Conservation (phyloP, 768 basidiomycete species). For the Exidia glandulosa region DNA sequence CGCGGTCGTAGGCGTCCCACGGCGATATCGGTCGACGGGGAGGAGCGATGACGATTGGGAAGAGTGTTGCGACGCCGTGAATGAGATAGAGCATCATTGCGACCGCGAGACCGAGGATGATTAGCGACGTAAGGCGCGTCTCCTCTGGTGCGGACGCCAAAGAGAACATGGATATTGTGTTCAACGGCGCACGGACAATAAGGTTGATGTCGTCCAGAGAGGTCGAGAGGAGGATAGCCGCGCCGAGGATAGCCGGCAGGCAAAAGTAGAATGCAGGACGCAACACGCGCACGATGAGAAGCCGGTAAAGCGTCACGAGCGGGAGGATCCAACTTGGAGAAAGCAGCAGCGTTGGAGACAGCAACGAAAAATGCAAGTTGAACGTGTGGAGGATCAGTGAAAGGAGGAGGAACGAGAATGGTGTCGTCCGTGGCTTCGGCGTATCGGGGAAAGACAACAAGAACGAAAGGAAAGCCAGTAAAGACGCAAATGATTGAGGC, state of each 20-base stretch:
- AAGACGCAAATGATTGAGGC: slow-evolving; percentile 26
- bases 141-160: slow-evolving; percentile 33
- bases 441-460: slow-evolving; percentile 31
- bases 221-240: slow-evolving; percentile 27
- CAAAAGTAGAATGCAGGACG: neutral
- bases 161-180: slow-evolving; percentile 4
- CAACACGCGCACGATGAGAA: neutral
- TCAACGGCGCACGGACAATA: neutral
- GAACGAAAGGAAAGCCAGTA: slow-evolving; percentile 29
- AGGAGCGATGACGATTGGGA: slow-evolving; percentile 8
- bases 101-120: slow-evolving; percentile 21
- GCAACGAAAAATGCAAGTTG: neutral
- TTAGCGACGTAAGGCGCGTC: slow-evolving; percentile 29
- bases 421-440: slow-evolving; percentile 34
- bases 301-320: neutral
- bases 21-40: slow-evolving; percentile 6
- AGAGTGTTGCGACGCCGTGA: neutral
- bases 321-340: neutral
- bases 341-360: neutral
- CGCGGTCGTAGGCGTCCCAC: slow-evolving; percentile 41
- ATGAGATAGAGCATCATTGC: neutral
- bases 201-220: slow-evolving; percentile 33
- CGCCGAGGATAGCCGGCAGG: neutral
- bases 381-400: slow-evolving; percentile 30
- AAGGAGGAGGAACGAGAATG: slow-evolving; percentile 42